Evolutionary conservation across 1,284 basidiomycete genomes (phyloP), one percentile per base, ranked within the genome.

Genomic region (Crepidotus sp.): DNA sequence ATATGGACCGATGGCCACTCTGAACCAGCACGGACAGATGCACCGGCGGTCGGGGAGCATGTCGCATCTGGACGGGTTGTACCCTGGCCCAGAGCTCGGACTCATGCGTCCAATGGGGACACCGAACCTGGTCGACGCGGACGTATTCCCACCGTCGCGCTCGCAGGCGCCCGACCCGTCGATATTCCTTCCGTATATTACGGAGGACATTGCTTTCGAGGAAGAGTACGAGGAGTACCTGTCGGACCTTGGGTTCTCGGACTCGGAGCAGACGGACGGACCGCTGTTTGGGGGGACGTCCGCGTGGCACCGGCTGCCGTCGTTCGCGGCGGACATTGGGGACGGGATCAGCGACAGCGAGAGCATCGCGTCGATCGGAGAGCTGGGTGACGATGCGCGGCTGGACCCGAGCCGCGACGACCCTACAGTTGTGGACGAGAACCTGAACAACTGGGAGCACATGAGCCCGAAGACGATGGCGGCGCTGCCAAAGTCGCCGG

Each of bases 361-460:
- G 64, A 92, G 87, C 57, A 86, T 93, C 24, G 88, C 76, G 8
- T 80, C 83, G 7, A 90, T 95, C 41, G 90, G 85, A 32, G 90
- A 94, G 55, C 69, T 94, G 25, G 85, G 84, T 14, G 76, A 87
- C 40, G 88, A 89, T 44, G 68, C 77, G 33, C 72, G 84, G 30
- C 64, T 88, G 38, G 80, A 85, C 53, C 57, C 67, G 13, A 68
- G 68, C 46, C 68, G 73, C 50, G 79, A 80, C 51, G 79, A 80
- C 46, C 67, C 70, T 33, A 76, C 80, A 42, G 67, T 71, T 29
- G 71, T 77, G 14, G 81, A 89, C 57, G 83, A 85, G 63, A 86
- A 91, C 55, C 64, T 84, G 54, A 95, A 93, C 57, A 90, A 92
- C 52, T 95, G 91, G 91, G 91, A 92, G 90, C 90, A 94, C 57